phyloP scores from a whole-genome alignment of 768 basidiomycete genomes.

The Kockovaella imperatae region DNA sequence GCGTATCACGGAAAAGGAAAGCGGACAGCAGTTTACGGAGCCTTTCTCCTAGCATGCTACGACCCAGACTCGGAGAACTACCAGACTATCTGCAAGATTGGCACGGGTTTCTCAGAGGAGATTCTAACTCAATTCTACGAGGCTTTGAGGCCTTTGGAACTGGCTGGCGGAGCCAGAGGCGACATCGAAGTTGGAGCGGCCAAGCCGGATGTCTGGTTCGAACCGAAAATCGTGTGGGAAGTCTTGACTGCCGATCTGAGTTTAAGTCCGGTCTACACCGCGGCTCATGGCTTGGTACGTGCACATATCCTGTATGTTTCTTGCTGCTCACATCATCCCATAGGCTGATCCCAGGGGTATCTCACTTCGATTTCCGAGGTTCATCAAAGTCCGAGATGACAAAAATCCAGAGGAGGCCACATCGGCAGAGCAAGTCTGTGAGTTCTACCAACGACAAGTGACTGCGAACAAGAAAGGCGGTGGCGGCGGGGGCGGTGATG shows the following conservation, averaged over 20 bases:
- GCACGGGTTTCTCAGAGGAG: slow-evolving; percentile 96
- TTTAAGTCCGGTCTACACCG: slow-evolving; percentile 67
- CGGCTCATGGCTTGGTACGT: slow-evolving; percentile 35
- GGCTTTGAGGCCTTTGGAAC: slow-evolving; percentile 58
- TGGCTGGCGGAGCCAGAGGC: slow-evolving; percentile 55
- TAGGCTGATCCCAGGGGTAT: slow-evolving; percentile 74
- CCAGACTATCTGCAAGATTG: slow-evolving; percentile 98
- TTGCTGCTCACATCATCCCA: slow-evolving; percentile 1
- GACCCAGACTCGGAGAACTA: slow-evolving; percentile 88
- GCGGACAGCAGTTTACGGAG: slow-evolving; percentile 93
- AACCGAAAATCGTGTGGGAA: slow-evolving; percentile 96
- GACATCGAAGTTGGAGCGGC: slow-evolving; percentile 86
- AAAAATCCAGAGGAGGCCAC: slow-evolving; percentile 89
- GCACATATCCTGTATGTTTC: neutral
- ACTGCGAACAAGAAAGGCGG: slow-evolving; percentile 65
- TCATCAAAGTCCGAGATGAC: slow-evolving; percentile 85
- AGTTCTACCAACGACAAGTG: slow-evolving; percentile 86
- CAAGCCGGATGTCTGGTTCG: slow-evolving; percentile 97
- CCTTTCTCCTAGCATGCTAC: slow-evolving; percentile 94
- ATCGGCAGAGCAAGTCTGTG: slow-evolving; percentile 84
- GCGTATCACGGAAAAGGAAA: slow-evolving; percentile 98
- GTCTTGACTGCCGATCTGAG: slow-evolving; percentile 94
- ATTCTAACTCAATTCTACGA: slow-evolving; percentile 70
- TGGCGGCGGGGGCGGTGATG: slow-evolving; percentile 49
- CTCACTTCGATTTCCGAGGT: slow-evolving; percentile 91